Evolutionary conservation across 176 grass and related monocot genomes (phyloP), one percentile per base, ranked within the genome.

Genomic region (Puccinellia tenuiflora): DNA sequence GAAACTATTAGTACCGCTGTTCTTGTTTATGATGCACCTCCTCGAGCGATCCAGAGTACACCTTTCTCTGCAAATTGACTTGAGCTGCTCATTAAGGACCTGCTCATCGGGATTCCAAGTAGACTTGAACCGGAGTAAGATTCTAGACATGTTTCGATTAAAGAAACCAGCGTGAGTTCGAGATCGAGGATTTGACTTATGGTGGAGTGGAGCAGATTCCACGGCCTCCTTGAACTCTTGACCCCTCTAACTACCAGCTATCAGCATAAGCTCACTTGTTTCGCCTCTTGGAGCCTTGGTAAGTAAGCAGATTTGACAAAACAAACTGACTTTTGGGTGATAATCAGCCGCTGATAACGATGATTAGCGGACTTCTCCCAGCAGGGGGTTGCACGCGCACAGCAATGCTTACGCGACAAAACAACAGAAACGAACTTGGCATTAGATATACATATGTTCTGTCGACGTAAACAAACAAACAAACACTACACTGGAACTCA

Each of bases 31-130:
- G 74, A 45, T 79, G 80, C 81, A 88, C 30, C 80, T 73, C n/a
- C n/a, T n/a, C n/a, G n/a, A n/a, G n/a, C n/a, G n/a, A n/a, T n/a
- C n/a, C n/a, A n/a, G n/a, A n/a, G n/a, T n/a, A n/a, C n/a, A n/a
- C n/a, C n/a, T n/a, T n/a, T 21, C 7, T 64, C 78, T 9, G 53
- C 35, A 25, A 73, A 65, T 79, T 88, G 86, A 84, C 86, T 54
- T 65, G 54, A 88, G 75, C 35, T 88, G 75, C 57, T 84, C 53
- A 73, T 26, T 72, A 48, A 63, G 65, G 65, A 73, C 84, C 26
- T 88, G 26, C 46, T 65, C 86, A 55, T 88, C 64, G 81, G 43
- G 86, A 88, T 84, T 88, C 81, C 34, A 64, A 65, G 45, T 11
- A n/a, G 68, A 17, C 65, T 39, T 62, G 46, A 17, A 48, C 31